Evolutionary conservation across 2,329 filamentous ascomycete species (phyloP).

Genomic region (Fusarium oxysporum): DNA sequence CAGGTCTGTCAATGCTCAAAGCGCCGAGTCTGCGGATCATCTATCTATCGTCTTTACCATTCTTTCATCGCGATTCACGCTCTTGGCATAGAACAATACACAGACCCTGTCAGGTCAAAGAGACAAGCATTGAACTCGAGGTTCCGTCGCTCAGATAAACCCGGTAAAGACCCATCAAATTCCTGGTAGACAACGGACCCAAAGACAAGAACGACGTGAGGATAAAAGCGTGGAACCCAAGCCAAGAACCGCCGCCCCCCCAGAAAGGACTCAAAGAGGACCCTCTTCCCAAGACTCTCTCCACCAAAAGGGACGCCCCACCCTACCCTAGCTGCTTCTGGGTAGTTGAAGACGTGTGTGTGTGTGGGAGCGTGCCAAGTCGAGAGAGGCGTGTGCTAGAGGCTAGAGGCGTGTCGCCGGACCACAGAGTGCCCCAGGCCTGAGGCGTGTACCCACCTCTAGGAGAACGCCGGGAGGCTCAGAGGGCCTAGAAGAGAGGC

Average conservation of each 20-base stretch:
- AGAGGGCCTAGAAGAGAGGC: slow-evolving; percentile 46
- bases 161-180: slow-evolving; percentile 30
- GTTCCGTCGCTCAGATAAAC: slow-evolving; percentile 22
- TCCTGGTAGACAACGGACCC: slow-evolving; percentile 36
- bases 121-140: slow-evolving; percentile 37
- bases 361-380: slow-evolving; percentile 31
- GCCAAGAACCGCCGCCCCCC: slow-evolving; percentile 26
- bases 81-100: slow-evolving; percentile 21
- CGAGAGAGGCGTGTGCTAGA: slow-evolving; percentile 29
- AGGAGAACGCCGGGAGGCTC: slow-evolving; percentile 46
- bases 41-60: slow-evolving; percentile 1
- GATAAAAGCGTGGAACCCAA: slow-evolving; percentile 14
- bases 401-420: slow-evolving; percentile 23
- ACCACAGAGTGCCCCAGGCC: slow-evolving; percentile 11
- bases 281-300: slow-evolving; percentile 32
- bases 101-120: slow-evolving; percentile 18
- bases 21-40: slow-evolving; percentile 21
- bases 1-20: slow-evolving; percentile 16
- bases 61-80: slow-evolving; percentile 35
- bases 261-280: slow-evolving; percentile 35
- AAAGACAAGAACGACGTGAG: slow-evolving; percentile 34
- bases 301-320: slow-evolving; percentile 37
- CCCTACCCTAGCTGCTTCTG: slow-evolving; percentile 28
- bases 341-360: slow-evolving; percentile 34
- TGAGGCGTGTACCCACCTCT: slow-evolving; percentile 32